phyloP scores from a whole-genome alignment of 805 yeast genomes.

The Ogataea trehaloabstinens region DNA sequence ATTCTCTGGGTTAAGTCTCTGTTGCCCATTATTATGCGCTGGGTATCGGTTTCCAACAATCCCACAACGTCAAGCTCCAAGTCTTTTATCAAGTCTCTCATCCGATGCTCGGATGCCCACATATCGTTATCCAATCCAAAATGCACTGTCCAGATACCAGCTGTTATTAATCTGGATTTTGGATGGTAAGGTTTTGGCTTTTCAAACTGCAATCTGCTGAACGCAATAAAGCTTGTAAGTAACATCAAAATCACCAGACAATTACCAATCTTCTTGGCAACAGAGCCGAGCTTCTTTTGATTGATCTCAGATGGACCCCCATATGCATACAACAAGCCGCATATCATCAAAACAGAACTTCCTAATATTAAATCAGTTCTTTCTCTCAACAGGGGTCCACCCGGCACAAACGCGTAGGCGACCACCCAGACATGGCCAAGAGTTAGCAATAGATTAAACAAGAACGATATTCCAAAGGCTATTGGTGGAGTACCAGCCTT shows the following conservation, averaged over 20 bases:
- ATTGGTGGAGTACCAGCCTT: slow-evolving; percentile 46
- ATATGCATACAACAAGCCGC: slow-evolving; percentile 47
- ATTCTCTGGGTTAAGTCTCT: slow-evolving; percentile 88
- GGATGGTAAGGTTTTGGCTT: slow-evolving; percentile 71
- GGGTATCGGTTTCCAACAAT: slow-evolving; percentile 88
- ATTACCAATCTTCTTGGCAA: slow-evolving; percentile 22
- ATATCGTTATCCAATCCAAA: slow-evolving; percentile 95
- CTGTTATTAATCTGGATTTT: slow-evolving; percentile 71
- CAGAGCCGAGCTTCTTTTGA: slow-evolving; percentile 6
- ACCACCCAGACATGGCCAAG: slow-evolving; percentile 95
- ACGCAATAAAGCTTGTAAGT: slow-evolving; percentile 50
- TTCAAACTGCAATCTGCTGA: slow-evolving; percentile 53
- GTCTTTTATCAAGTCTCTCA: slow-evolving; percentile 79
- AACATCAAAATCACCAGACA: slow-evolving; percentile 37
- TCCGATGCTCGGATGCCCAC: slow-evolving; percentile 95
- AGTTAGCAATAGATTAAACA: slow-evolving; percentile 51
- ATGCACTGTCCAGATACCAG: slow-evolving; percentile 98
- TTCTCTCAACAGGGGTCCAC: slow-evolving; percentile 84
- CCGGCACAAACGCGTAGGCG: slow-evolving; percentile 98
- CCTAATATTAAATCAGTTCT: slow-evolving; percentile 75
- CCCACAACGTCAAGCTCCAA: slow-evolving; percentile 92
- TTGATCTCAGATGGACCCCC: slow-evolving; percentile 18
- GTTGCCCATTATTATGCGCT: slow-evolving; percentile 91
- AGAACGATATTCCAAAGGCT: slow-evolving; percentile 47
- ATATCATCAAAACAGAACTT: slow-evolving; percentile 49